Evolutionary conservation across 2,329 filamentous ascomycete species (phyloP).

Genomic region (Colletotrichum gigasporum): DNA sequence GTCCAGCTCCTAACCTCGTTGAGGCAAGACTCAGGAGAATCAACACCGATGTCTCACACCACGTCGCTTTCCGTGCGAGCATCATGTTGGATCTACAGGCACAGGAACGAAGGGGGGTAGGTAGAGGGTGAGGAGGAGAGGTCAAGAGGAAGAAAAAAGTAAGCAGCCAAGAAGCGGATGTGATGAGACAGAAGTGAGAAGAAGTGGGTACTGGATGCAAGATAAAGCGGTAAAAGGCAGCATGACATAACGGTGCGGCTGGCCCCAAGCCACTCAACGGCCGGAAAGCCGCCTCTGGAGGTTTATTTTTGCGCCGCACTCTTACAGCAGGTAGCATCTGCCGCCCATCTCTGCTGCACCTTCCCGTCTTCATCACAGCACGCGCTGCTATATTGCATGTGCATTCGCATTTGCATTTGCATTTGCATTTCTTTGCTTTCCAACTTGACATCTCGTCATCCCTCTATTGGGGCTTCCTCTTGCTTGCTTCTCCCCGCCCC

Average conservation of each 20-base stretch:
- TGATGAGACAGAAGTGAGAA: not conserved
- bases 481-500: not conserved
- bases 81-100: constrained; percentile 10
- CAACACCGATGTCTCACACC: not conserved
- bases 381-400: too few relatives aligned
- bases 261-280: not conserved
- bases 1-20: not conserved
- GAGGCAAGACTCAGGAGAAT: constrained; percentile 1
- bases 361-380: constrained; percentile 22
- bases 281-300: not conserved
- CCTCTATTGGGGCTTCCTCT: not conserved
- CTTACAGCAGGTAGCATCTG: constrained; percentile 5
- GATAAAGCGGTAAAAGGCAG: not conserved
- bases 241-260: constrained; percentile 15
- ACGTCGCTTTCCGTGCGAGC: not conserved
- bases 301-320: not conserved
- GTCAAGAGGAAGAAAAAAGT: not conserved
- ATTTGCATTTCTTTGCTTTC: not conserved
- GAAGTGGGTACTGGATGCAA: not conserved
- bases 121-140: not conserved
- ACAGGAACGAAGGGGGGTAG: not conserved
- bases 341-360: constrained; percentile 6
- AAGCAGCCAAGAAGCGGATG: constrained; percentile 1
- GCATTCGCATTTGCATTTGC: not conserved
- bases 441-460: constrained; percentile 7